A percentile compares a stretch with the other conserved stretches of the same genome.
phyloP scores from a whole-genome alignment of 768 basidiomycete species.

The Amanita jacksonii region DNA sequence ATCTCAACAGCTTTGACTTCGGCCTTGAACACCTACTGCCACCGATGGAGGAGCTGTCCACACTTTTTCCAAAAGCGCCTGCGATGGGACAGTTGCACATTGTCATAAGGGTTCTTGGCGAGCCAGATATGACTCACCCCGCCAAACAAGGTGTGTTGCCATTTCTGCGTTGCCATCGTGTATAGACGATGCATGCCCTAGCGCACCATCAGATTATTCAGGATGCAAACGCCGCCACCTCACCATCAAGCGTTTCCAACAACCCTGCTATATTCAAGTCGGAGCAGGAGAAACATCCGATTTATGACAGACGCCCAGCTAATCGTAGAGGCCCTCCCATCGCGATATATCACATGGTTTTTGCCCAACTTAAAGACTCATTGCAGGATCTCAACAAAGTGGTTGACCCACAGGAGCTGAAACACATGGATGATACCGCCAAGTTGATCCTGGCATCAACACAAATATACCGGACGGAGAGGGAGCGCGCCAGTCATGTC shows the following conservation, averaged over 20 bases:
- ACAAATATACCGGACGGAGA: not conserved
- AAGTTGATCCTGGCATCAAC: not conserved
- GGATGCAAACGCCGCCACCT: too few species aligned
- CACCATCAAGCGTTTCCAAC: not conserved
- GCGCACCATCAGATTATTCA: too few species aligned
- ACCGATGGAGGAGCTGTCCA: too few species aligned
- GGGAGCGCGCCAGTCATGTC: not conserved
- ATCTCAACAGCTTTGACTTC: too few species aligned
- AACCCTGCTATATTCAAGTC: not conserved
- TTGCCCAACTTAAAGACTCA: not conserved
- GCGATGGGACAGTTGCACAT: too few species aligned
- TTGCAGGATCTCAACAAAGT: not conserved
- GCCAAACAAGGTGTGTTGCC: too few species aligned
- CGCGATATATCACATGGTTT: not conserved
- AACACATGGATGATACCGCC: not conserved
- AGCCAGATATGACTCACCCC: too few species aligned
- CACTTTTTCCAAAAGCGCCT: too few species aligned
- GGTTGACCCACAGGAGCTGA: not conserved
- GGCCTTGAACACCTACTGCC: too few species aligned
- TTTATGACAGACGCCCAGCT: not conserved
- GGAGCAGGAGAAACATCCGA: not conserved
- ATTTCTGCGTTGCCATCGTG: too few species aligned
- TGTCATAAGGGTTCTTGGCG: too few species aligned
- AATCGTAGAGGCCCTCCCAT: not conserved
- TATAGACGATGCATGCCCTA: too few species aligned